phyloP scores from a whole-genome alignment of 345 rosid genomes.

The Erysimum cheiranthoides region DNA sequence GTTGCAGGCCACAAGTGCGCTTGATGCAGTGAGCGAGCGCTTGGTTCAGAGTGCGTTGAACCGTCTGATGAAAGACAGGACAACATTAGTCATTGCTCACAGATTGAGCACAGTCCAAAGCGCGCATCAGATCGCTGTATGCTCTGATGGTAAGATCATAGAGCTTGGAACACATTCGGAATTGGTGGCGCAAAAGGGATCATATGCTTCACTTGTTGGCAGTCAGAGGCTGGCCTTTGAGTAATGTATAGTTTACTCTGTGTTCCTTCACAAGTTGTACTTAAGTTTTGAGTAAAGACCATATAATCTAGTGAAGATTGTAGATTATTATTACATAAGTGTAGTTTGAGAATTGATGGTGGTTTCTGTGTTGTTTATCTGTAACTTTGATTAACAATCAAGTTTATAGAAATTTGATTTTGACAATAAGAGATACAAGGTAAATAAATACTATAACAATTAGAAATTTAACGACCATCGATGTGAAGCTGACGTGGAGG shows the following conservation, averaged over 20 bases:
- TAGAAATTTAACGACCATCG: not conserved
- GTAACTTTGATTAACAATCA: not conserved
- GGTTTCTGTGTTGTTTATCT: not conserved
- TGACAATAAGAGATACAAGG: not conserved
- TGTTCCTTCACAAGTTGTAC: conserved; percentile 11
- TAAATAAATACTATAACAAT: too few relatives aligned
- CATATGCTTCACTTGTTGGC: conserved; percentile 83
- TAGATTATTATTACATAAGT: conserved; percentile 13
- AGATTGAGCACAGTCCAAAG: conserved; percentile 93
- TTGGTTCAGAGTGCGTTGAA: conserved; percentile 85
- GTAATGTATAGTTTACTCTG: conserved; percentile 34
- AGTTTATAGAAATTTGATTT: not conserved
- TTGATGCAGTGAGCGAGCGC: conserved; percentile 92
- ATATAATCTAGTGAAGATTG: not conserved
- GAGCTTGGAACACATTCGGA: conserved; percentile 88
- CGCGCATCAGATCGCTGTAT: conserved; percentile 85
- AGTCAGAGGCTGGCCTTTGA: conserved; percentile 94
- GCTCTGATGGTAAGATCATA: conserved; percentile 70
- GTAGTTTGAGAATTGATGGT: conserved; percentile 3
- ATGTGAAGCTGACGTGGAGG: conserved; percentile 15
- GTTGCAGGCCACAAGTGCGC: conserved; percentile 86
- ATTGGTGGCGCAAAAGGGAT: conserved; percentile 71
- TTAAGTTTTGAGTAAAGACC: not conserved
- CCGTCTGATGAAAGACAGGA: conserved; percentile 86
- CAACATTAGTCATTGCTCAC: conserved; percentile 89